phyloP scores from a whole-genome alignment of 2,329 filamentous ascomycete genomes.

The Periconia sp. region DNA sequence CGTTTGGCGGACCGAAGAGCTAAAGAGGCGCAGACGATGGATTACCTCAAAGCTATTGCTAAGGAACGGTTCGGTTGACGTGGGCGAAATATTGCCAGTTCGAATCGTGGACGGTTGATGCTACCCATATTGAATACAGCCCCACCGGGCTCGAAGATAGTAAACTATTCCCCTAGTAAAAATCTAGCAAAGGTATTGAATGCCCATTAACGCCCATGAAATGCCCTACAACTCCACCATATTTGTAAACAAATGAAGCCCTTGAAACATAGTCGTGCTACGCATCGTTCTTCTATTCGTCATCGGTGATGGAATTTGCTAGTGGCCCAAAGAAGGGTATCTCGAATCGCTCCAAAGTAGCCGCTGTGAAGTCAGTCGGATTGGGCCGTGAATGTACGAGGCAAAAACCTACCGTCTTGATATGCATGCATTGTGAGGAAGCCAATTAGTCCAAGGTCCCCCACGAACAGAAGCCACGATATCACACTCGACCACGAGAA shows the following conservation, averaged over 20 bases:
- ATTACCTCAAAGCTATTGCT: slow-evolving; percentile 79
- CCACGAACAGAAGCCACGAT: slow-evolving; percentile 80
- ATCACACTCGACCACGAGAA: slow-evolving; percentile 85
- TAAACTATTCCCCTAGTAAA: too few species aligned
- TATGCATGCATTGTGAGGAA: slow-evolving; percentile 82
- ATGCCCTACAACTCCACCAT: slow-evolving; percentile 7
- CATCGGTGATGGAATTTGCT: slow-evolving; percentile 88
- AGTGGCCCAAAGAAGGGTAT: slow-evolving; percentile 84
- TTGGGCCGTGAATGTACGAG: too few species aligned
- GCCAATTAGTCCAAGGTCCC: slow-evolving; percentile 76
- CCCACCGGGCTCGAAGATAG: too few species aligned
- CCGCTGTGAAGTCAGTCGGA: slow-evolving; percentile 56
- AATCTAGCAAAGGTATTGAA: not conserved
- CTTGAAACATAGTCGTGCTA: not conserved
- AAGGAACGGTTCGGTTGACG: slow-evolving; percentile 66
- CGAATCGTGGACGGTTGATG: too few species aligned
- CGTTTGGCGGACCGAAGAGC: slow-evolving; percentile 70
- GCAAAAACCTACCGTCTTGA: slow-evolving; percentile 73
- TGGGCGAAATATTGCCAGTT: too few species aligned
- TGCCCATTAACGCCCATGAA: slow-evolving; percentile 3
- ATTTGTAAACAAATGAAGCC: not conserved
- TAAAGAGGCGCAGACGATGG: slow-evolving; percentile 85
- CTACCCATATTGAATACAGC: too few species aligned
- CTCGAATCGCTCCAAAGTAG: slow-evolving; percentile 74
- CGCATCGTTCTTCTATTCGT: slow-evolving; percentile 62